Base-by-base conservation (phyloP, 352 stramenopile genomes). In the Globisporangium yorkense region DNA sequence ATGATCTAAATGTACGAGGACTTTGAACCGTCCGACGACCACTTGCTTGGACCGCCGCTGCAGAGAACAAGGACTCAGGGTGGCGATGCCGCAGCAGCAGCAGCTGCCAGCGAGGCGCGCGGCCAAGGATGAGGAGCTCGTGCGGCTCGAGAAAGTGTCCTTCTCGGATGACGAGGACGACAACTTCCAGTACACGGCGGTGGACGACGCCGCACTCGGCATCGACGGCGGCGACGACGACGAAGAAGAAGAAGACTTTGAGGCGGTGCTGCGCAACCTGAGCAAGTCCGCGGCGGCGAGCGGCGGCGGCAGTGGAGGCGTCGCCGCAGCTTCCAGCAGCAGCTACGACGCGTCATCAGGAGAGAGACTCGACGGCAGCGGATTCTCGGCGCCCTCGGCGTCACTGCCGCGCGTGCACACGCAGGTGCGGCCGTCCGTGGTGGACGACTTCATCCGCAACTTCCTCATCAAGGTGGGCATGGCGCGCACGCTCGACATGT, bases 391-490 rank as follows among this genome's bases (percentile, higher is more conserved):
- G 20, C 9, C 46, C 6, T 31, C 54, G 2, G 27, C 47, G 18
- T 41, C 53, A 65, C 47, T 67, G 27, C 68, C 71, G 7, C 68
- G 64, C 2, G 40, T 77, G 5, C 69, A 89, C 54, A 92, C 82
- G 5, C 82, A 91, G 72, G 75, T 88, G 53, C 73, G 79, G 29
- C 92, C 92, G 6, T 80, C 88, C 0, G 88, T 98, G 12, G 83
- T 97, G 27, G 92, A 98, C 66, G 92, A 98, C 56, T 98, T 98
- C 49, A 87, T 98, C 61, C 86, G 91, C 39, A 98, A 97, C 60
- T 98, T 98, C 64, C 71, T 98, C 48, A 97, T 98, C 68, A 97
- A 98, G 62, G 68, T 95, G 15, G 78, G 84, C 37, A 96, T 98
- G 77, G 56, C 73, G 7, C 72, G 78, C 29, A 97, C 92, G 51